Evolutionary conservation across 176 grass and related monocot species (phyloP).

Genomic region (Aegilops longissima): DNA sequence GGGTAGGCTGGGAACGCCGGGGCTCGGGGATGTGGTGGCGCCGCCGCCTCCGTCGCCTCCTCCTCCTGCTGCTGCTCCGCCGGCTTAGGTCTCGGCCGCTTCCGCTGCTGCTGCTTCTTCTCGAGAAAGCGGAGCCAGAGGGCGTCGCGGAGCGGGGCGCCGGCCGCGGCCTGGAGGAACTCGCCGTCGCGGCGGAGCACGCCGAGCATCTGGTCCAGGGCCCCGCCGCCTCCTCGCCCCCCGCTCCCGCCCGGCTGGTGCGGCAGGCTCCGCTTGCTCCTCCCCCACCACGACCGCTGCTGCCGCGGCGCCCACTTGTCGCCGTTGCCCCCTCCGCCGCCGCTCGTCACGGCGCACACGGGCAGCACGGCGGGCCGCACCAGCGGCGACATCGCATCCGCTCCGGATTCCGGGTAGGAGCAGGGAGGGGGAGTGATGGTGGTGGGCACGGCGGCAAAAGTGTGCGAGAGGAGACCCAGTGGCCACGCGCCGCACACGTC

Average conservation of each 20-base stretch:
- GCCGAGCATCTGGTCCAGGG: slow-evolving; percentile 53
- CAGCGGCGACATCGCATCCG: slow-evolving; percentile 44
- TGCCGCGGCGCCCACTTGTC: slow-evolving; percentile 27
- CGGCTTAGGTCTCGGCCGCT: slow-evolving; percentile 1
- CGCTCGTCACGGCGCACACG: slow-evolving; percentile 42
- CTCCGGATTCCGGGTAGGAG: slow-evolving; percentile 16
- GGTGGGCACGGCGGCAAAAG: not conserved
- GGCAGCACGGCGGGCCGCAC: slow-evolving; percentile 37
- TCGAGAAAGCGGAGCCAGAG: slow-evolving; percentile 90
- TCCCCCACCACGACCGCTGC: slow-evolving; percentile 36
- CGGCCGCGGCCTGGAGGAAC: slow-evolving; percentile 50
- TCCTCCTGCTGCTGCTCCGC: not conserved
- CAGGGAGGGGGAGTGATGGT: not conserved
- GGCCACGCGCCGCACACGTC: not conserved
- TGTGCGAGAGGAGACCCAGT: not conserved
- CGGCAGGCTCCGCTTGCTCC: slow-evolving; percentile 27
- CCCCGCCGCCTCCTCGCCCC: slow-evolving; percentile 3
- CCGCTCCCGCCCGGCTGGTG: slow-evolving; percentile 26
- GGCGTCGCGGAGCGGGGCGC: slow-evolving; percentile 39
- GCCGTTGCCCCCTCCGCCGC: slow-evolving; percentile 1
- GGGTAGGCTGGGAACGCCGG: slow-evolving; percentile 50
- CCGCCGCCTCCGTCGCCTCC: not conserved
- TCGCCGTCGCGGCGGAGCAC: slow-evolving; percentile 61
- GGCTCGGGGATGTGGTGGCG: not conserved
- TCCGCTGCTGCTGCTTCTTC: slow-evolving; percentile 39